phyloP scores from a whole-genome alignment of 768 basidiomycete species.

The Tricholoma sp. region DNA sequence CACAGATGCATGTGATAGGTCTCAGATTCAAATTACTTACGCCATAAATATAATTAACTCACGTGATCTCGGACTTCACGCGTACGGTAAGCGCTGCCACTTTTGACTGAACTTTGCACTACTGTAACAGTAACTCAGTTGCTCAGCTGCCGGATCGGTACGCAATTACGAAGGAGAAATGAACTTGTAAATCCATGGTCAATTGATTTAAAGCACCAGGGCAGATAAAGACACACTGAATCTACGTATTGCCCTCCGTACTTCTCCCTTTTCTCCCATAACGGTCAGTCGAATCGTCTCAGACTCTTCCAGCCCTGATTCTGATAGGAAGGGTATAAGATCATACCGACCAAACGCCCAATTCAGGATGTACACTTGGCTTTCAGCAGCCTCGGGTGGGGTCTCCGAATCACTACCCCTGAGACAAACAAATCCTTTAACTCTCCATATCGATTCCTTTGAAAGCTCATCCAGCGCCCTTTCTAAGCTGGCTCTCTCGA shows the following conservation, averaged over 20 bases:
- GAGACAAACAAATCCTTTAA: slow-evolving; percentile 81
- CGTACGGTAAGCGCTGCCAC: too few species aligned
- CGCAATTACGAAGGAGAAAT: too few species aligned
- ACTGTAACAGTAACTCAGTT: too few species aligned
- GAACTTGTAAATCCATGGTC: too few species aligned
- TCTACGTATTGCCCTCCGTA: slow-evolving; percentile 48
- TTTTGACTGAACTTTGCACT: not conserved
- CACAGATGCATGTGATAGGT: slow-evolving; percentile 32
- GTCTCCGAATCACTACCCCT: slow-evolving; percentile 10
- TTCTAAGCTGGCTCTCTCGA: slow-evolving; percentile 35
- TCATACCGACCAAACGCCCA: slow-evolving; percentile 94
- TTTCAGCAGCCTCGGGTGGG: not conserved
- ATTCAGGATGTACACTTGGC: slow-evolving; percentile 58
- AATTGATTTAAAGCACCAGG: slow-evolving; percentile 16
- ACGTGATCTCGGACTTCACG: not conserved
- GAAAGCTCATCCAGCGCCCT: slow-evolving; percentile 47
- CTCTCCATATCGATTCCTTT: slow-evolving; percentile 71
- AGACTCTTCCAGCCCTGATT: slow-evolving; percentile 14
- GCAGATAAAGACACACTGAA: slow-evolving; percentile 47
- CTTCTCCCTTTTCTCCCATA: slow-evolving; percentile 89
- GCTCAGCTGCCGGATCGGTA: too few species aligned
- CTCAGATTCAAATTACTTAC: slow-evolving; percentile 5
- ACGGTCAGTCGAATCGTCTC: slow-evolving; percentile 64
- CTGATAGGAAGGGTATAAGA: slow-evolving; percentile 32
- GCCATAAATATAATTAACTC: not conserved